Percentiles rank a stretch among this genome's conserved stretches.
Conservation (phyloP, 805 yeast genomes). For the Alloascoidea africana region DNA sequence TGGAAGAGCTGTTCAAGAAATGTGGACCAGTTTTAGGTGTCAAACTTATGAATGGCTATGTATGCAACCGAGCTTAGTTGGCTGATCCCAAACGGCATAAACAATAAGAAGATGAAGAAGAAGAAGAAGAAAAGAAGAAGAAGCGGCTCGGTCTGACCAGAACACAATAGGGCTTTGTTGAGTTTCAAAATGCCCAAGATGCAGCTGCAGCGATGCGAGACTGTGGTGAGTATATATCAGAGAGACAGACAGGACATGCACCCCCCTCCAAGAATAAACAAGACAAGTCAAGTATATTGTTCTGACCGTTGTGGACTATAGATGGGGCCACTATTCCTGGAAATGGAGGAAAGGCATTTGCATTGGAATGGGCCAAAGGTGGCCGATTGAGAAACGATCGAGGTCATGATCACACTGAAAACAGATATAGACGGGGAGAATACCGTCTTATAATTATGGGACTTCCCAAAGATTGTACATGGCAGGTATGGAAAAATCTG, state of each 20-base stretch:
- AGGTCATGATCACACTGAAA: not conserved
- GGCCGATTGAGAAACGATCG: not conserved
- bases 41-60: slow-evolving; percentile 29
- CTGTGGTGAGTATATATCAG: no score
- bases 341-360: not conserved
- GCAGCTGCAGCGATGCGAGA: slow-evolving; percentile 8
- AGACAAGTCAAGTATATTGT: no score
- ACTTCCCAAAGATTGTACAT: slow-evolving; percentile 62
- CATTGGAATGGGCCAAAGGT: not conserved
- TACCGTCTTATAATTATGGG: slow-evolving; percentile 54
- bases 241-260: no score
- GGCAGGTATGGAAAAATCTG: slow-evolving; percentile 88
- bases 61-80: slow-evolving; percentile 6
- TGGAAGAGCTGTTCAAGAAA: slow-evolving; percentile 28
- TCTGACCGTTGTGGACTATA: no score
- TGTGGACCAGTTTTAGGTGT: slow-evolving; percentile 42
- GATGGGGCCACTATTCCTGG: no score
- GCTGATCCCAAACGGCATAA: no score
- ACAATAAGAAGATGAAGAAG: no score
- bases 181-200: slow-evolving; percentile 14
- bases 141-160: no score
- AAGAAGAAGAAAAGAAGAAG: no score
- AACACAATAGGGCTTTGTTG: slow-evolving; percentile 16
- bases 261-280: no score
- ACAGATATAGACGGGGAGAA: slow-evolving; percentile 35